phyloP scores from a whole-genome alignment of 495 filamentous ascomycete genomes.

The Usnea hakonensis region DNA sequence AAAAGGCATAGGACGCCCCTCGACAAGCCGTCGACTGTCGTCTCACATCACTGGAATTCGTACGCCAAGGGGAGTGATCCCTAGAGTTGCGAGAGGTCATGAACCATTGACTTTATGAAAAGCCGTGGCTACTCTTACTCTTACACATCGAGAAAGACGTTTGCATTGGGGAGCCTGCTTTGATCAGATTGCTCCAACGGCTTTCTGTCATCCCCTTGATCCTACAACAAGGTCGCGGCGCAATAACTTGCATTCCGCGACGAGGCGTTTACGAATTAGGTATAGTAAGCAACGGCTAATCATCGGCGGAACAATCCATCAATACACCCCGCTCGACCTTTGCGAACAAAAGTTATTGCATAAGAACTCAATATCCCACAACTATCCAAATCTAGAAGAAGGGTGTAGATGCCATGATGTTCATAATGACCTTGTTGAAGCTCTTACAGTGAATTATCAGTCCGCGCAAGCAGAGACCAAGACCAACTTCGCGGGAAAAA shows the following conservation, averaged over 20 bases:
- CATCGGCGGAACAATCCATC: too few species aligned
- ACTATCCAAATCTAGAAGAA: not conserved
- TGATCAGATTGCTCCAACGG: not conserved
- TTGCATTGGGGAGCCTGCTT: not conserved
- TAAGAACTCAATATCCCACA: not conserved
- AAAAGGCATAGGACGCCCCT: slow-evolving; percentile 20
- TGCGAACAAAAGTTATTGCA: not conserved
- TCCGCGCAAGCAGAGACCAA: not conserved
- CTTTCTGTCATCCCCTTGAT: not conserved
- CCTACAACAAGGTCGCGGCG: too few species aligned
- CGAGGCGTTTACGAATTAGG: too few species aligned
- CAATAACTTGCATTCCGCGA: too few species aligned
- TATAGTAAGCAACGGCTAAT: too few species aligned
- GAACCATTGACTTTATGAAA: slow-evolving; percentile 1
- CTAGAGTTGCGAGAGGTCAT: slow-evolving; percentile 10
- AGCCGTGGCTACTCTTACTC: not conserved
- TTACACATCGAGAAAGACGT: too few species aligned
- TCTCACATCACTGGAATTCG: slow-evolving; percentile 5
- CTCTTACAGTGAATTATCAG: not conserved
- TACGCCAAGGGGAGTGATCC: not conserved
- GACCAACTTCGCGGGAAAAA: not conserved
- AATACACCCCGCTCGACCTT: too few species aligned
- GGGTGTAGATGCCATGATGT: not conserved
- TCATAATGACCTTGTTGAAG: not conserved
- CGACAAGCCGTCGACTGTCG: slow-evolving; percentile 18